phyloP scores from a whole-genome alignment of 2,329 filamentous ascomycete species.

The Scytalidium lignicola region DNA sequence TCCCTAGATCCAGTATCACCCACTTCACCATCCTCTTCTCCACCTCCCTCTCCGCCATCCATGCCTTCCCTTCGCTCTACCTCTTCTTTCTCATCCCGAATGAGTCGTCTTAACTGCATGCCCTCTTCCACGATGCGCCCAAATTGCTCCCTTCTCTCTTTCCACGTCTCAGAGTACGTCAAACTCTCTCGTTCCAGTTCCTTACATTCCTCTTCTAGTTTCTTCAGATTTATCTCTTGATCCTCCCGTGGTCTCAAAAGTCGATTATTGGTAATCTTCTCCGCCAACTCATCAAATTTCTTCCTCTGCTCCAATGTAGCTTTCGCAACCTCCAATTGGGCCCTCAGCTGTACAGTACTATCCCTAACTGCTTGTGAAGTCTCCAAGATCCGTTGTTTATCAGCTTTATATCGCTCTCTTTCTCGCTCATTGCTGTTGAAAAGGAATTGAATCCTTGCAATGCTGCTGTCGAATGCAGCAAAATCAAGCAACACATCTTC shows the following conservation, averaged over 20 bases:
- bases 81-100: slow-evolving; percentile 93
- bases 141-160: slow-evolving; percentile 80
- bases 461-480: slow-evolving; percentile 78
- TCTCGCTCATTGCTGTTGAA: slow-evolving; percentile 77
- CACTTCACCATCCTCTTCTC: slow-evolving; percentile 50
- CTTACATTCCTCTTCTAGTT: slow-evolving; percentile 81
- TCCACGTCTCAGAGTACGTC: slow-evolving; percentile 78
- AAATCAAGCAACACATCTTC: slow-evolving; percentile 87
- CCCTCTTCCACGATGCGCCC: slow-evolving; percentile 85
- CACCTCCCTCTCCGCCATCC: slow-evolving; percentile 53
- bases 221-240: slow-evolving; percentile 69
- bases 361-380: slow-evolving; percentile 74
- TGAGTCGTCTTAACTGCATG: slow-evolving; percentile 76
- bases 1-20: slow-evolving; percentile 48
- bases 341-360: slow-evolving; percentile 65
- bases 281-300: slow-evolving; percentile 80
- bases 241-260: slow-evolving; percentile 80
- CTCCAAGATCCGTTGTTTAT: slow-evolving; percentile 72
- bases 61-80: slow-evolving; percentile 83
- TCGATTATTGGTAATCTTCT: slow-evolving; percentile 78
- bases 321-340: slow-evolving; percentile 72
- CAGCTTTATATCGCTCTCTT: slow-evolving; percentile 73
- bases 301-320: slow-evolving; percentile 73
- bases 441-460: slow-evolving; percentile 83
- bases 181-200: slow-evolving; percentile 81